A percentile compares a stretch with the other conserved stretches of the same genome.
Conservation (phyloP, 2,329 filamentous ascomycete species). For the Leptographium galeiforme region DNA sequence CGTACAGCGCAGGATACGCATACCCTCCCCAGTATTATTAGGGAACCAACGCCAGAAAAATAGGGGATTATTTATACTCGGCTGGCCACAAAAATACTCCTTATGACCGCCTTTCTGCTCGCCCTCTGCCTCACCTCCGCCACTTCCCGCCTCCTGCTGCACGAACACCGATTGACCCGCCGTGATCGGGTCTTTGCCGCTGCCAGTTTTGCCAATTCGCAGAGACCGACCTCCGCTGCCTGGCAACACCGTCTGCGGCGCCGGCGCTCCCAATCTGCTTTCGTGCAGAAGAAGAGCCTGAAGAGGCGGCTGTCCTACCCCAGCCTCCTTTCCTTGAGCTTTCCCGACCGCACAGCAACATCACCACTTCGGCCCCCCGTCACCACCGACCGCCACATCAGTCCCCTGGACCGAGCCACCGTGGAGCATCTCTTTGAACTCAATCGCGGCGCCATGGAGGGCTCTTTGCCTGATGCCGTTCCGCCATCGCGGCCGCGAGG, state of each 20-base stretch:
- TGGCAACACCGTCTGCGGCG: constrained; percentile 19
- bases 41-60: constrained; percentile 2
- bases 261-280: constrained; percentile 21
- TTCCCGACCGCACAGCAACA: neutral
- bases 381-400: neutral
- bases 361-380: neutral
- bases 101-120: constrained; percentile 35
- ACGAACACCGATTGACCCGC: constrained; percentile 29
- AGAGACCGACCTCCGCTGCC: constrained; percentile 24
- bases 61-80: constrained; percentile 5
- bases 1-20: neutral
- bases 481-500: constrained; percentile 2
- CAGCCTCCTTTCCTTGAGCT: neutral
- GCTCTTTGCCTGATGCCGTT: neutral
- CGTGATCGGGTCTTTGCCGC: constrained; percentile 27
- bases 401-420: constrained; percentile 10
- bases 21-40: constrained; percentile 3
- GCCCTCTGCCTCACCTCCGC: constrained; percentile 33
- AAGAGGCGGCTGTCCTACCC: neutral
- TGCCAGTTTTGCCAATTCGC: constrained; percentile 23
- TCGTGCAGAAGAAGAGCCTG: constrained; percentile 22
- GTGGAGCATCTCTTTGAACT: constrained; percentile 10
- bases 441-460: constrained; percentile 5
- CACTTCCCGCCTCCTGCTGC: constrained; percentile 29
- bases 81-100: constrained; percentile 9